Evolutionary conservation across 108 stramenopile genomes (phyloP).

Genomic region (Nitzschia sp.): DNA sequence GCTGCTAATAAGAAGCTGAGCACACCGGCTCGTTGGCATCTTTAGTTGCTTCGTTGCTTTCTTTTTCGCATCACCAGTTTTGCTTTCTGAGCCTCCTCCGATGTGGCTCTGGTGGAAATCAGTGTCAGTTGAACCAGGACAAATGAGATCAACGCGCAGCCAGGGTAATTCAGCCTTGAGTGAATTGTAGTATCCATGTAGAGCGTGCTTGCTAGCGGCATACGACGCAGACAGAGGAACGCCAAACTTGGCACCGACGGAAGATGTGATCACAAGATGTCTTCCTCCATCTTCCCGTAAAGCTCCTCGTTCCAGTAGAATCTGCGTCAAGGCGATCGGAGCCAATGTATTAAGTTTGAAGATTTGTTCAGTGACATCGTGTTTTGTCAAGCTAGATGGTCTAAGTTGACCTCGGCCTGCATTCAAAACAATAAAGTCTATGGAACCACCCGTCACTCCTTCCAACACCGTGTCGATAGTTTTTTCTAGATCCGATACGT

Average conservation of each 20-base stretch:
- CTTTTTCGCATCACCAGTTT: background rate
- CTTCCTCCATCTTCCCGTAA: conserved; percentile 13
- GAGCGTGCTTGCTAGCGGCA: conserved; percentile 65
- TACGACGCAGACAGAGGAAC: conserved; percentile 69
- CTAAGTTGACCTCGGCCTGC: conserved; percentile 51
- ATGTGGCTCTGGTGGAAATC: conserved; percentile 34
- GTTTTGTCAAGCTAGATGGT: conserved; percentile 17
- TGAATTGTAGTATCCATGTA: conserved; percentile 64
- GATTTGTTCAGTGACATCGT: conserved; percentile 20
- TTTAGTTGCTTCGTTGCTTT: conserved; percentile 36
- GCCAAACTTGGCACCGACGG: conserved; percentile 54
- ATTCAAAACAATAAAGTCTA: conserved; percentile 50
- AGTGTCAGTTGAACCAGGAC: conserved; percentile 70
- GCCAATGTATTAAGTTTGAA: conserved; percentile 46
- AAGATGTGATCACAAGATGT: conserved; percentile 57
- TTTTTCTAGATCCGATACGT: conserved; percentile 21
- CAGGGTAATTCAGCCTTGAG: conserved; percentile 50
- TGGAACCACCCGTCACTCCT: background rate
- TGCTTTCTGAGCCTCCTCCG: conserved; percentile 4
- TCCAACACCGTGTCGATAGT: conserved; percentile 14
- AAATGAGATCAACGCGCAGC: conserved; percentile 54
- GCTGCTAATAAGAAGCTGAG: conserved; percentile 38
- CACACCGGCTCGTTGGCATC: conserved; percentile 63
- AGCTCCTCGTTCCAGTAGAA: conserved; percentile 17
- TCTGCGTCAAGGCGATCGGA: conserved; percentile 39